Base-by-base conservation (phyloP, 805 yeast species). In the Metschnikowia reukaufii region DNA sequence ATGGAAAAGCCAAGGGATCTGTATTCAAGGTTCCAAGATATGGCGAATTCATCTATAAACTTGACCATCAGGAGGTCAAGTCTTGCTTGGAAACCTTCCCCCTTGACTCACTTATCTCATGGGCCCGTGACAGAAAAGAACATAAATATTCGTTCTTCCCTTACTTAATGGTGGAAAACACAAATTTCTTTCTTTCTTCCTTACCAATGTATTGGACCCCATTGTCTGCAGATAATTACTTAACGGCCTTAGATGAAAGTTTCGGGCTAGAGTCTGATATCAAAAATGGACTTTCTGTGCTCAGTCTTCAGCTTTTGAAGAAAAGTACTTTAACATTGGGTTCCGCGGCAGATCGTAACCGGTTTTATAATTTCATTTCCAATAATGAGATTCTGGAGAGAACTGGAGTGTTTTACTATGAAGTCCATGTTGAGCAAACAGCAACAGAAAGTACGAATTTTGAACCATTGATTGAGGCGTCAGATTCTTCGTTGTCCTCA, bases 151-250 rank as follows among this genome's bases (percentile, higher is more conserved):
- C 51, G 27, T 55, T 55, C 41, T 63, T 65, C 3, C 57, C 64
- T 13, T 63, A 68, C 37, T 62, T 66, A 44, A 49, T 68, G 51
- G 54, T 62, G 19, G 61, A 56, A 7, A 48, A 50, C 19, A 59
- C 50, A 16, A 52, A 55, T 4, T 51, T 51, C 30, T 67, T 65
- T 36, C 56, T 63, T 18, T 65, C 67, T 44, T 59, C 66, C 0
- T 59, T 72, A 31, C 76, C 76, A 1, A 54, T 65, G 45, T 63
- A 67, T 16, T 72, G 77, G 76, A 57, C 61, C 2, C 74, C 76
- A 7, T 49, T 72, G n/a, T 57, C 66, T 9, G 59, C 67, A 4
- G 59, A 52, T 13, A 54, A 59, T 16, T 55, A 55, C 41, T 52
- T 67, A 27, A 53, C 48, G 12, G 50, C 50, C 23, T 49, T 71